These are phyloP conservation scores for Ammopiptanthus mongolicus DNA, from an alignment of 306 rosid genomes.

Conservation along the genomic window DNA sequence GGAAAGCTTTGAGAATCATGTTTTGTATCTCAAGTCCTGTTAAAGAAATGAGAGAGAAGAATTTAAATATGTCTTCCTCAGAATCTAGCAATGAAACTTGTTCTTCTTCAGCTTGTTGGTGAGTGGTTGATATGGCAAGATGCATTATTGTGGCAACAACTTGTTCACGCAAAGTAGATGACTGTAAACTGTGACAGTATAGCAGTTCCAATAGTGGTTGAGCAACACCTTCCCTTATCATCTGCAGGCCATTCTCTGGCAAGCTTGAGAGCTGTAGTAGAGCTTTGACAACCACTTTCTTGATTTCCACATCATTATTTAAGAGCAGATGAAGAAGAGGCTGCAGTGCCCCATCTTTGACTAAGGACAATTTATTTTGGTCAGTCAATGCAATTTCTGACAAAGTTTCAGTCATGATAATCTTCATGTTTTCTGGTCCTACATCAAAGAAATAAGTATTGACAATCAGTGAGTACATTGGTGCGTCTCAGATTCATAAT, in stretches of 20 bases:
- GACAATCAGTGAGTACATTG: neutral
- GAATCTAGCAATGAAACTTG: constrained; percentile 43
- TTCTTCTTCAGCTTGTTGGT: constrained; percentile 33
- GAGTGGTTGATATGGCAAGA: constrained; percentile 47
- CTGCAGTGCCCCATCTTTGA: constrained; percentile 44
- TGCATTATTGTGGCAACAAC: constrained; percentile 54
- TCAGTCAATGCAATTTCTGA: constrained; percentile 51
- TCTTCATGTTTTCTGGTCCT: constrained; percentile 41
- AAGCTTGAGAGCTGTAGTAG: constrained; percentile 46
- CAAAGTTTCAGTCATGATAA: constrained; percentile 46
- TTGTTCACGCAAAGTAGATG: constrained; percentile 38
- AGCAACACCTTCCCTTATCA: constrained; percentile 52
- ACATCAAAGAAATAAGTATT: constrained; percentile 13
- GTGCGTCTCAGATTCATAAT: neutral
- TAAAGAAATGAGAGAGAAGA: constrained; percentile 51
- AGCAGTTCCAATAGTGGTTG: constrained; percentile 48
- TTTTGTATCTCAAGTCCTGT: constrained; percentile 48
- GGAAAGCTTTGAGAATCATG: constrained; percentile 49
- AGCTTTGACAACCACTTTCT: constrained; percentile 44
- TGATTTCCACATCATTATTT: constrained; percentile 34
- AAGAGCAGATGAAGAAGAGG: constrained; percentile 56
- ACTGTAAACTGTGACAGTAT: constrained; percentile 42
- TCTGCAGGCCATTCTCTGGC: constrained; percentile 51
- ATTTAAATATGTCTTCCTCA: constrained; percentile 49
- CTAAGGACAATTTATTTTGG: constrained; percentile 43